phyloP scores from a whole-genome alignment of 2,329 filamentous ascomycete species.

The Tolypocladium guangdongense region DNA sequence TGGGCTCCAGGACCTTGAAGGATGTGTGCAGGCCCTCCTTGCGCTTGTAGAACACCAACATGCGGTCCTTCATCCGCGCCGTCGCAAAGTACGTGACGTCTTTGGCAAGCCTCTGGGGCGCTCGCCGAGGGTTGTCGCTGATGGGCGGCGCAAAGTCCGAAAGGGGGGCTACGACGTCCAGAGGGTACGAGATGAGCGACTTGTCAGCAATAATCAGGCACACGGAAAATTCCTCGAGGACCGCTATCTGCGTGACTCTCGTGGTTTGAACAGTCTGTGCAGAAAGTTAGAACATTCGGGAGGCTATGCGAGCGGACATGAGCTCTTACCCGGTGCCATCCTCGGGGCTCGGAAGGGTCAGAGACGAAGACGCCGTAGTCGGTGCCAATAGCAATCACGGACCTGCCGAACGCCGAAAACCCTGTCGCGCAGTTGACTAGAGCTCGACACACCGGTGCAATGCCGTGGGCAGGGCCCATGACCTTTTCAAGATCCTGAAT shows the following conservation, averaged over 20 bases:
- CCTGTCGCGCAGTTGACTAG: conserved; percentile 87
- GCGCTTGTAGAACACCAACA: conserved; percentile 93
- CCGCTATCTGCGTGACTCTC: conserved; percentile 82
- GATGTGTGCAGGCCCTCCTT: conserved; percentile 84
- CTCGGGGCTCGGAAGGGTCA: conserved; percentile 78
- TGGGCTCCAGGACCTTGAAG: conserved; percentile 93
- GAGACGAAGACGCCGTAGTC: conserved; percentile 90
- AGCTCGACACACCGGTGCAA: conserved; percentile 70
- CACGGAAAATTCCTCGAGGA: conserved; percentile 90
- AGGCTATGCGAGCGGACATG: background rate
- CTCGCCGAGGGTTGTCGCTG: conserved; percentile 65
- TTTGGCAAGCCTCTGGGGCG: conserved; percentile 85
- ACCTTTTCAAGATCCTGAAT: conserved; percentile 78
- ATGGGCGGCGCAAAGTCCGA: conserved; percentile 49
- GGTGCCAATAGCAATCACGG: conserved; percentile 88
- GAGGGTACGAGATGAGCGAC: conserved; percentile 81
- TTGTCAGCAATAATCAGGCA: conserved; percentile 89
- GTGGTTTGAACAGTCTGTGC: conserved; percentile 60
- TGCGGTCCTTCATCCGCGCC: conserved; percentile 93
- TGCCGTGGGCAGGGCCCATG: conserved; percentile 59
- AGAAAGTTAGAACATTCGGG: background rate
- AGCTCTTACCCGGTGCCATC: conserved; percentile 70
- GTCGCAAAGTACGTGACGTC: conserved; percentile 96
- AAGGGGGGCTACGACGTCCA: conserved; percentile 68
- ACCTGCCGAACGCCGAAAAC: conserved; percentile 73